A percentile compares a stretch with the other conserved stretches of the same genome.
These are phyloP conservation scores for Apostasia ramifera DNA, from an alignment of 106 monocot species.

Conservation along the genomic window DNA sequence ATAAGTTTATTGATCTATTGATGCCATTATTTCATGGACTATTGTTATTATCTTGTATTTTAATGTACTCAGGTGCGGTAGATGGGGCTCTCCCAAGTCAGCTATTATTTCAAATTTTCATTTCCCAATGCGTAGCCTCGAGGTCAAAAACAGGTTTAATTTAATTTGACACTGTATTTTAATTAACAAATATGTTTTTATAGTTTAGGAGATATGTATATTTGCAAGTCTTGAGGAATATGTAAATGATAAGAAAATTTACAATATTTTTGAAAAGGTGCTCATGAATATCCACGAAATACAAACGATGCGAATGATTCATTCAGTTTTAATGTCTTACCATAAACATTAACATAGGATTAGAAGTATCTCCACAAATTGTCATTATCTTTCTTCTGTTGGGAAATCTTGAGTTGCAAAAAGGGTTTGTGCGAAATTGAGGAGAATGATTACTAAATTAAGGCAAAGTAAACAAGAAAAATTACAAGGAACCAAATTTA, in stretches of 20 bases:
- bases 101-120: constrained; percentile 27
- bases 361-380: too few species aligned
- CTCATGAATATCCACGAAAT: too few species aligned
- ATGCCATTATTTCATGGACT: neutral
- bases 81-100: constrained; percentile 41
- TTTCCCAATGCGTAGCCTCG: constrained; percentile 48
- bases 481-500: too few species aligned
- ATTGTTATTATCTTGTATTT: neutral
- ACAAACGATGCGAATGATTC: too few species aligned
- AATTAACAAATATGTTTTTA: neutral
- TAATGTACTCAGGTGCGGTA: constrained; percentile 18
- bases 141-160: constrained; percentile 49
- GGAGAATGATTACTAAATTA: too few species aligned
- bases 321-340: too few species aligned
- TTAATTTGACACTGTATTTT: neutral
- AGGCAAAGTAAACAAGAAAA: too few species aligned
- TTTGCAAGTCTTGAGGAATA: neutral
- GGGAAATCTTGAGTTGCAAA: too few species aligned
- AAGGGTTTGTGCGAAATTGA: too few species aligned
- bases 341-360: too few species aligned
- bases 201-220: neutral
- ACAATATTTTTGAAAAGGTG: neutral
- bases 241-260: neutral
- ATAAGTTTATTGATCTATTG: neutral
- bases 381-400: too few species aligned